These are phyloP conservation scores for Zoysia japonica DNA, from an alignment of 176 grass and related monocot genomes.

Conservation along the genomic window DNA sequence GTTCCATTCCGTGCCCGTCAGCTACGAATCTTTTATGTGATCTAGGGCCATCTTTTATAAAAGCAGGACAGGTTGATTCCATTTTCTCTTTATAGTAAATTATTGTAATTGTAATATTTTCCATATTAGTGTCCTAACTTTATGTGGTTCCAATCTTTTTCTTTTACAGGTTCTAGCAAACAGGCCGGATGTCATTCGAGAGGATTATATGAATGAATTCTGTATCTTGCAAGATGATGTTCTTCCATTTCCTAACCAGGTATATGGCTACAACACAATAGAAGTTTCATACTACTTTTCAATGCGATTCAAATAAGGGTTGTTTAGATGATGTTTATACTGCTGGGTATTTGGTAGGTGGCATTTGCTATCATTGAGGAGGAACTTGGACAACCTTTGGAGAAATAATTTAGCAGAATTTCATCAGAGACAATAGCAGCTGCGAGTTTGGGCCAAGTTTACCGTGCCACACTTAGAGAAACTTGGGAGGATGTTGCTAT, in stretches of 20 bases:
- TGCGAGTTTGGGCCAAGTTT: slow-evolving; percentile 98
- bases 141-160: slow-evolving; percentile 1
- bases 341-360: slow-evolving; percentile 48
- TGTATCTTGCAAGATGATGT: slow-evolving; percentile 99
- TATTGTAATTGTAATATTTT: slow-evolving; percentile 1
- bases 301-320: neutral
- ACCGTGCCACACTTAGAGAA: slow-evolving; percentile 86
- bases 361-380: slow-evolving; percentile 97
- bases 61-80: slow-evolving; percentile 86
- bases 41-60: slow-evolving; percentile 94
- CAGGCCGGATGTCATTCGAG: slow-evolving; percentile 94
- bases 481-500: slow-evolving; percentile 98
- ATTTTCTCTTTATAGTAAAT: slow-evolving; percentile 7
- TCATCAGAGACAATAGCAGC: slow-evolving; percentile 93
- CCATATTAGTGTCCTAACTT: neutral
- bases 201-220: slow-evolving; percentile 98
- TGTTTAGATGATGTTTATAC: neutral
- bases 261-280: slow-evolving; percentile 38
- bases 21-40: slow-evolving; percentile 95
- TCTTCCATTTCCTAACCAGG: slow-evolving; percentile 89
- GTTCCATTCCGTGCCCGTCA: slow-evolving; percentile 91
- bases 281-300: slow-evolving; percentile 13
- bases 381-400: slow-evolving; percentile 82
- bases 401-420: slow-evolving; percentile 85
- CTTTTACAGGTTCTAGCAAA: slow-evolving; percentile 84